Conservation (phyloP, 2,329 filamentous ascomycete genomes). For the Monilinia aucupariae region DNA sequence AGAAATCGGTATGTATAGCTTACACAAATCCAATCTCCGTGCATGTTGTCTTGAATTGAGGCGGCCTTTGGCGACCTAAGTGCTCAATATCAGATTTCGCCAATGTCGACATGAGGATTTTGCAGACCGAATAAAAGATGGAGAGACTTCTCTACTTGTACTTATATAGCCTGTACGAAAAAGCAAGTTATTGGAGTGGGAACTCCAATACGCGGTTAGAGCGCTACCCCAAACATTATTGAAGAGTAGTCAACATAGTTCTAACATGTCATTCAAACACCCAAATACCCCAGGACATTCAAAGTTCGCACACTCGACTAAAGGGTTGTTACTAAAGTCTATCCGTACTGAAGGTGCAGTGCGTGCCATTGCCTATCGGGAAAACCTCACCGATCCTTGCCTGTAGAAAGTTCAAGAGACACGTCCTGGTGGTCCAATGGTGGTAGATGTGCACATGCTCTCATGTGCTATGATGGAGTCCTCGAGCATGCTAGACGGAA, state of each 20-base stretch:
- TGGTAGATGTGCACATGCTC: conserved; percentile 7
- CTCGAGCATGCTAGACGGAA: background rate
- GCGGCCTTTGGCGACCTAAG: conserved; percentile 16
- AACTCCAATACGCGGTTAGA: background rate
- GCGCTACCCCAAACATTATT: background rate
- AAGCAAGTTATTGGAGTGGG: background rate
- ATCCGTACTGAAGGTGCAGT: background rate
- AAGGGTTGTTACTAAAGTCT: background rate
- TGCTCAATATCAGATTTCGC: conserved; percentile 15
- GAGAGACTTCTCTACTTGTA: conserved; percentile 7
- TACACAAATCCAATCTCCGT: conserved; percentile 17
- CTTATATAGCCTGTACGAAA: background rate
- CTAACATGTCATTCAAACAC: conserved; percentile 1
- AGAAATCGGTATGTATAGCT: background rate
- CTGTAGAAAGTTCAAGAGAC: conserved; percentile 8
- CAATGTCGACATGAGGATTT: conserved; percentile 2
- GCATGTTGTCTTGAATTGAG: conserved; percentile 16
- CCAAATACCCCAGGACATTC: background rate
- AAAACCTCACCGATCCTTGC: conserved; percentile 4
- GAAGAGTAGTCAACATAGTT: background rate
- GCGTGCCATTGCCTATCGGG: background rate
- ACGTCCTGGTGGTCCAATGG: no score
- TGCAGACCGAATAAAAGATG: background rate
- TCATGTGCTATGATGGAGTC: conserved; percentile 4
- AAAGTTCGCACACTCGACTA: background rate